Percentiles rank a stretch among this genome's conserved stretches.
These are phyloP conservation scores for Lipomyces lipofer DNA, from an alignment of 805 yeast species.

Conservation along the genomic window DNA sequence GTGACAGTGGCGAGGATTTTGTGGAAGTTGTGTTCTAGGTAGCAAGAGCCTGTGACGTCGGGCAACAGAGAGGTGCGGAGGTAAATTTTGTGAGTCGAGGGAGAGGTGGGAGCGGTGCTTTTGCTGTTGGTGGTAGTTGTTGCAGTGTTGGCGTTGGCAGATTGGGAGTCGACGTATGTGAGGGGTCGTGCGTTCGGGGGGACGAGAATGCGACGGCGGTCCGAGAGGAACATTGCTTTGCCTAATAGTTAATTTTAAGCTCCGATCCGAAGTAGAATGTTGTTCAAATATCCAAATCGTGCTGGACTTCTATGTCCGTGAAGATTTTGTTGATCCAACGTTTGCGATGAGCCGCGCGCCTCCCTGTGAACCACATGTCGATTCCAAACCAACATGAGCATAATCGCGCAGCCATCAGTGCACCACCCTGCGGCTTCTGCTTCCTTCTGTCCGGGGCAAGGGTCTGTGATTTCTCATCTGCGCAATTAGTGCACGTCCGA, in stretches of 20 bases:
- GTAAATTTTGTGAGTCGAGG: constrained; percentile 40
- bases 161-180: constrained; percentile 3
- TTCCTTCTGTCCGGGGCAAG: neutral
- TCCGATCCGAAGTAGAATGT: no score
- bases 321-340: no score
- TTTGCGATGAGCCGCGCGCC: no score
- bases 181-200: constrained; percentile 27
- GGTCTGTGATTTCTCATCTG: neutral
- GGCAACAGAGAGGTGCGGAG: constrained; percentile 63
- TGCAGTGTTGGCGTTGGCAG: neutral
- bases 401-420: neutral
- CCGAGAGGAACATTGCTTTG: constrained; percentile 24
- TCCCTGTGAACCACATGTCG: no score
- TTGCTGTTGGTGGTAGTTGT: neutral
- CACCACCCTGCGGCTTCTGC: neutral
- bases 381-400: neutral
- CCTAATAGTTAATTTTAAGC: neutral
- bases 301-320: no score
- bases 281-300: no score
- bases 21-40: constrained; percentile 64
- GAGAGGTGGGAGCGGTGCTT: constrained; percentile 1
- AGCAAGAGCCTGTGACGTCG: constrained; percentile 81
- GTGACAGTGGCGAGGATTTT: constrained; percentile 68
- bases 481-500: no score
- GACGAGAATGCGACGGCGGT: constrained; percentile 35